Conservation (phyloP, 2,329 filamentous ascomycete genomes). For the Fusarium sp. region DNA sequence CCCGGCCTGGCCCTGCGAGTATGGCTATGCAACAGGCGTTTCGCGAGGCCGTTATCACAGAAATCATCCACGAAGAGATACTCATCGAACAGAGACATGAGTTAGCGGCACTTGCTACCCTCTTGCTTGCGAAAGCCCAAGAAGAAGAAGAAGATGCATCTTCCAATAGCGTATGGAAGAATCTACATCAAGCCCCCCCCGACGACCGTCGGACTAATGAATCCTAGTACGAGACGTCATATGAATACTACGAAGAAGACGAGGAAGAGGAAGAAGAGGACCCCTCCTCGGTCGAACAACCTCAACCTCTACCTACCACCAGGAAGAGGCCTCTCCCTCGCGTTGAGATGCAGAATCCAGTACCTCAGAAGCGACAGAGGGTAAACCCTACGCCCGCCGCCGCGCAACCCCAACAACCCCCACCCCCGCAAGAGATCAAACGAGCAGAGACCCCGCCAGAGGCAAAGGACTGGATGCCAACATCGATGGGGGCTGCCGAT, state of each 20-base stretch:
- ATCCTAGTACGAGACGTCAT: conserved; percentile 27
- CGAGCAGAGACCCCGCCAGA: not conserved
- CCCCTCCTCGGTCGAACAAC: not conserved
- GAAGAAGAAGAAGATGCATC: conserved; percentile 19
- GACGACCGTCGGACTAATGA: conserved; percentile 11
- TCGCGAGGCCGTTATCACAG: conserved; percentile 18
- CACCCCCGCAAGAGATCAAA: not conserved
- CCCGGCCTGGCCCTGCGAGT: not conserved
- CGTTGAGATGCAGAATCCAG: conserved; percentile 19
- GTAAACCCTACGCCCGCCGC: conserved; percentile 12
- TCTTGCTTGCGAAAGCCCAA: conserved; percentile 14
- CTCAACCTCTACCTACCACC: not conserved
- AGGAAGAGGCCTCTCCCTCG: conserved; percentile 27
- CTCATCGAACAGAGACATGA: conserved; percentile 13
- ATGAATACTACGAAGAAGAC: conserved; percentile 29
- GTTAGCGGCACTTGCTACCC: conserved; percentile 21
- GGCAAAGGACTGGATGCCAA: conserved; percentile 16
- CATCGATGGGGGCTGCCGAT: not conserved
- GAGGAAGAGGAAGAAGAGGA: conserved; percentile 19
- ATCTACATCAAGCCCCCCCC: not conserved
- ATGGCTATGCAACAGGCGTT: conserved; percentile 2
- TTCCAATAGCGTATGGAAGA: conserved; percentile 27
- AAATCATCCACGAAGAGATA: conserved; percentile 13
- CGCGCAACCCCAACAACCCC: not conserved
- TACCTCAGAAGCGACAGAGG: conserved; percentile 28